Base-by-base conservation (phyloP, 805 yeast genomes). In the Hanseniaspora guilliermondii region DNA sequence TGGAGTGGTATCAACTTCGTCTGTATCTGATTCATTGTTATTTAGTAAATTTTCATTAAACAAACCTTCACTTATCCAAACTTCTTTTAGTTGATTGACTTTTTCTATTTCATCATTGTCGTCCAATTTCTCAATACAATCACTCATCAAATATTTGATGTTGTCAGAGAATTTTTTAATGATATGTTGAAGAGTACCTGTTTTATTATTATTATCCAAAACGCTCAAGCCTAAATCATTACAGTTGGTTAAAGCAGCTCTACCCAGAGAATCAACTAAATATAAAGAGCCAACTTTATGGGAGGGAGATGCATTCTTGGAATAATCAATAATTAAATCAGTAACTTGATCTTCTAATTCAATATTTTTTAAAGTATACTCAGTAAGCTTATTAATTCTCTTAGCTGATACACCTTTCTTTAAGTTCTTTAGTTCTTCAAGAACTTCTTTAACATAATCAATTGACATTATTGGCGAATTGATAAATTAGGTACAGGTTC, bases 391-490 rank as follows among this genome's bases (percentile, higher is more conserved):
- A 68, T 86, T 86, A 69, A 91, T 93, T 72, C 96, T 87, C 55
- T 95, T 81, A 44, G 97, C 97, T 30, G 97, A 88, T 53, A 91
- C 93, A 57, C 98, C 97, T 16, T 96, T 79, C 68, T 82, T 83
- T 61, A 84, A 70, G 6, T 76, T 73, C 58, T 65, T 70, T 61
- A 73, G 64, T 58, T 72, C 66, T 54, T 64, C 68, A 66, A 69
- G 70, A 60, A 73, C 71, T 53, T 64, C 65, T 59, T 66, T 66
- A 58, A 65, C 55, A 16, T 24, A 60, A 33, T 63, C 62, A 25
- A 52, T 17, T 14, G 65, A 63, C 67, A 63, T 65, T 37, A 4
- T 58, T 53, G 40, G 22, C 42, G 24, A 19, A 25, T 19, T 32
- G 16, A 37, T n/a, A 38, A 37, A 6, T 38, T 24, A 37, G 19